Evolutionary conservation across 495 filamentous ascomycete genomes (phyloP), one percentile per base, ranked within the genome.

Genomic region (Penicillium bialowiezense): DNA sequence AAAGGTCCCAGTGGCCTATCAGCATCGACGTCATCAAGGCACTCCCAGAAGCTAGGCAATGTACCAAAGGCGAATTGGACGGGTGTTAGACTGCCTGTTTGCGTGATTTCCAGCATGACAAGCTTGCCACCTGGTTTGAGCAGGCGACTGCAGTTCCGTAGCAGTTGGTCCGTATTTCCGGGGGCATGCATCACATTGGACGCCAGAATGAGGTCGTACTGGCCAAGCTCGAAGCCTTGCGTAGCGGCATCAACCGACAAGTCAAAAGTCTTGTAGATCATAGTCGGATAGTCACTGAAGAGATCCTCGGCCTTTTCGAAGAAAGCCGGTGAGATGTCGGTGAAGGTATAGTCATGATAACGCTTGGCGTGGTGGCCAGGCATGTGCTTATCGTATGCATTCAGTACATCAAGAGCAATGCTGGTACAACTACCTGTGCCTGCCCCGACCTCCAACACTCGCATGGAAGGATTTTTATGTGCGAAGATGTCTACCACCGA

Each of bases 121-220:
- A 32, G 29, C 12, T 32, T 32, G 29, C 29, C 29, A 10, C 10
- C 10, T 5, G 7, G 7, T 13, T 13, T 8, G 3, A 32, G 29
- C 5, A 32, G 29, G 5, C 10, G 5, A 7, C 29, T 32, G 12
- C 29, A 32, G 12, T 32, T 32, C 12, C 29, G 29, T 3, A 32
- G 29, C 3, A 12, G 10, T 10, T 5, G 10, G 5, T 5, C 29
- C 5, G 10, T 12, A 13, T 32, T 32, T 13, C 29, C 5, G 5
- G 29, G 5, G 5, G 29, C 29, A 52, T 82, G 77, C 1, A 81
- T 39, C 1, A 70, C 69, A 44, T 70, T 67, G 3, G 63, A 31
- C 7, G 69, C 72, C 5, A 77, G 46, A 21, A 75, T 60, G 2
- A 77, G 33, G 41, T 77, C 74, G 40, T 58, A 77, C 0, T 40